Base-by-base conservation (phyloP, 768 basidiomycete genomes). In the Saitozyma podzolica region DNA sequence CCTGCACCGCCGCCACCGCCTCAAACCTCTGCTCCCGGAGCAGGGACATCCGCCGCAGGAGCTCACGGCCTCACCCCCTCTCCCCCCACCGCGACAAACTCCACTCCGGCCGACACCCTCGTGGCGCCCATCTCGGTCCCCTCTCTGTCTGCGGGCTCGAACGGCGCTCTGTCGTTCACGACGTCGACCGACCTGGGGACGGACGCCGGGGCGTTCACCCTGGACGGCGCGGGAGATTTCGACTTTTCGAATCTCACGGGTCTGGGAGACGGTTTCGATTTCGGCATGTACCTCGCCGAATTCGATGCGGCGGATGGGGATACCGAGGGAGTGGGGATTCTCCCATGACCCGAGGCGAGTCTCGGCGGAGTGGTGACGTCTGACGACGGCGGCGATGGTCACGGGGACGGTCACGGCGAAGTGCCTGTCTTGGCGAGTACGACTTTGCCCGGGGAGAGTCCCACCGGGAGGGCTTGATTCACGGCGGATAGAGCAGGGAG, bases 201-300 rank as follows among this genome's bases (percentile, higher is more conserved):
- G 60, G 66, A 63, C 50, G 59, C 63, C 49, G 54, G 51, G 9
- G 10, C 57, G 20, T 50, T 61, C 14, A 40, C 20, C 50, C 43
- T 29, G 2, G 50, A 58, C 9, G 43, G 40, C 19, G 64, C 47
- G 9, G 65, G 51, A 19, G 64, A 74, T 53, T 69, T 72, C 47
- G 73, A 74, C 47, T 68, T 68, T 50, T 13, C 49, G 6, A 50
- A 29, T 55, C 58, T 64, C 41, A 11, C 13, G 40, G 20, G 29
- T 58, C 13, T 56, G 48, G 61, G 50, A 6, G 67, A 59, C 9
- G 62, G 60, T 40, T 75, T 75, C 51, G 74, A 75, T 54, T 72
- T 72, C 52, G 61, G 57, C 9, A 43, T 67, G 66, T 72, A 70
- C 50, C 58, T 75, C n/a, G 66, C 72, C 16, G 68, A 61, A 9